These are phyloP conservation scores for Gamsiella multidivaricata DNA, from an alignment of 192 early-diverging fungal genomes.

Conservation along the genomic window DNA sequence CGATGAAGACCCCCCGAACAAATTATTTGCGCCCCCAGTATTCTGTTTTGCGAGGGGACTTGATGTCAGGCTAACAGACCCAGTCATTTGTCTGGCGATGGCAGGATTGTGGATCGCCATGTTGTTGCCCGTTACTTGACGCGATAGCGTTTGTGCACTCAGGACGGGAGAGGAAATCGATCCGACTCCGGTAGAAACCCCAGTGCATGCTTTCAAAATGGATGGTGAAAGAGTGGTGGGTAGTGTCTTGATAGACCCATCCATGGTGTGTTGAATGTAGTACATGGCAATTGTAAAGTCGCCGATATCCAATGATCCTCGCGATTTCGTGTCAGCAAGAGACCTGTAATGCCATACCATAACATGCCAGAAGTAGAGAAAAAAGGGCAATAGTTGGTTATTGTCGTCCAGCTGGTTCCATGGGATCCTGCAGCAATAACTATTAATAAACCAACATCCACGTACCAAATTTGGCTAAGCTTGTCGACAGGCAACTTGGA, in stretches of 20 bases:
- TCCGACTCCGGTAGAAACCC: slow-evolving; percentile 27
- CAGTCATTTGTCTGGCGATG: slow-evolving; percentile 33
- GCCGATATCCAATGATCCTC: slow-evolving; percentile 77
- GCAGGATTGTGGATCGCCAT: slow-evolving; percentile 36
- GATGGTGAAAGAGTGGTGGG: slow-evolving; percentile 75
- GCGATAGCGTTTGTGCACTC: slow-evolving; percentile 28
- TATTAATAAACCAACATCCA: neutral
- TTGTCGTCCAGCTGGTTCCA: neutral
- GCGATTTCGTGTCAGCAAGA: slow-evolving; percentile 79
- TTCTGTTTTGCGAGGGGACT: slow-evolving; percentile 46
- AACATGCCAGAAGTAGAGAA: neutral
- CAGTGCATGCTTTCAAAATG: slow-evolving; percentile 61
- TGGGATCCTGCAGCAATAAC: too few species aligned
- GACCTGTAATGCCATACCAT: slow-evolving; percentile 53
- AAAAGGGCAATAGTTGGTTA: neutral
- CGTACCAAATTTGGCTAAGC: slow-evolving; percentile 85
- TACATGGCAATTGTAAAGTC: slow-evolving; percentile 95
- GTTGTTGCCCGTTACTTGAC: slow-evolving; percentile 50
- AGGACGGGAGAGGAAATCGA: slow-evolving; percentile 27
- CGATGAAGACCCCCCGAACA: slow-evolving; percentile 24
- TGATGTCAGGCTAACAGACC: slow-evolving; percentile 23
- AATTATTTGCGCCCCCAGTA: slow-evolving; percentile 32
- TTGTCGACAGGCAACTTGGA: slow-evolving; percentile 83
- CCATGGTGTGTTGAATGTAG: slow-evolving; percentile 84
- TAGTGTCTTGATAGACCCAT: slow-evolving; percentile 72